These are phyloP conservation scores for Termitomyces sp. DNA, from an alignment of 768 basidiomycete genomes.

Conservation along the genomic window DNA sequence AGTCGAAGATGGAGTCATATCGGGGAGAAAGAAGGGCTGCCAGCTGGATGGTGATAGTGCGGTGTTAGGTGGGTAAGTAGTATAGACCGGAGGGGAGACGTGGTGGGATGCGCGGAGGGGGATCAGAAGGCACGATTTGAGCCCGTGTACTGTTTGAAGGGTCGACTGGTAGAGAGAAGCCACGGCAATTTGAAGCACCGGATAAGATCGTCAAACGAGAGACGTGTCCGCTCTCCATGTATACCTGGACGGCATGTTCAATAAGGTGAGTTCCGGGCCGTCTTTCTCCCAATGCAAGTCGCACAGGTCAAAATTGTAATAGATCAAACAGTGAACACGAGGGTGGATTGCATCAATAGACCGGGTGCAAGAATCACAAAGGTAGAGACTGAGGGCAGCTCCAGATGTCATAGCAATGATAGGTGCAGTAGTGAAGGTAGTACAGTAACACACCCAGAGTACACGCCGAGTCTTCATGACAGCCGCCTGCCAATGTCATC, in stretches of 20 bases:
- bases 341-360: background rate
- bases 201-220: slow-evolving; percentile 1
- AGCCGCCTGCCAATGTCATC: background rate
- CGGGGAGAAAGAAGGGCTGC: slow-evolving; percentile 10
- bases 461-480: background rate
- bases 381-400: background rate
- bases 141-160: background rate
- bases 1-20: slow-evolving; percentile 9
- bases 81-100: background rate
- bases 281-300: slow-evolving; percentile 3
- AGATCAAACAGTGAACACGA: slow-evolving; percentile 8
- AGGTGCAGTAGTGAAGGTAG: background rate
- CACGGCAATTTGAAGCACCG: background rate
- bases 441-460: background rate
- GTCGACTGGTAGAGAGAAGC: background rate
- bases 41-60: background rate
- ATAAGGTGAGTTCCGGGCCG: slow-evolving; percentile 1
- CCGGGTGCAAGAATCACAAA: background rate
- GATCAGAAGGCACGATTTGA: background rate
- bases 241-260: slow-evolving; percentile 3
- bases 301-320: slow-evolving; percentile 8
- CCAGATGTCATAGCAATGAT: background rate
- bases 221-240: slow-evolving; percentile 5
- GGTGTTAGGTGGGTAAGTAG: background rate
- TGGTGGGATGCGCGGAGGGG: background rate